These are phyloP conservation scores for Leccinum subgranulosum DNA, from an alignment of 768 basidiomycete species.

Conservation along the genomic window DNA sequence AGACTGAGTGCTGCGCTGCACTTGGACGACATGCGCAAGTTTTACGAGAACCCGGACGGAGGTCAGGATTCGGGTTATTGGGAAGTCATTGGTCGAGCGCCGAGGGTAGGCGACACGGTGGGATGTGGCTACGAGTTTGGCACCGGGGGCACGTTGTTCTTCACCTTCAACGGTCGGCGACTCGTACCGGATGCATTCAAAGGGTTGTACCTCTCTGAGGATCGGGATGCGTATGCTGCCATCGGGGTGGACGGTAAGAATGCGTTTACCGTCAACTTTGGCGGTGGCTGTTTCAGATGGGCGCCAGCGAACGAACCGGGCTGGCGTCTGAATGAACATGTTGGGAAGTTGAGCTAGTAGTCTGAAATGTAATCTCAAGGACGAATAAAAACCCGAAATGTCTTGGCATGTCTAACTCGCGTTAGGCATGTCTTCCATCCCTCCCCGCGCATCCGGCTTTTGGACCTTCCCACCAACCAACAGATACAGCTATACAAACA, in stretches of 20 bases:
- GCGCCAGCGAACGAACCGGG: constrained; percentile 61
- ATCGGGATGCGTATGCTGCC: constrained; percentile 60
- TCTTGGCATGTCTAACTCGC: constrained; percentile 11
- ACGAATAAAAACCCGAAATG: not conserved
- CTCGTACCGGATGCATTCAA: constrained; percentile 42
- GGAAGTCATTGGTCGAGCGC: constrained; percentile 22
- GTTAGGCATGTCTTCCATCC: constrained; percentile 37
- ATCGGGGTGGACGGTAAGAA: constrained; percentile 48
- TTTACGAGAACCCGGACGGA: constrained; percentile 66
- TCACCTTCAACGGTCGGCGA: constrained; percentile 58
- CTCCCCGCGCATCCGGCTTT: constrained; percentile 47
- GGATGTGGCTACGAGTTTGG: constrained; percentile 65
- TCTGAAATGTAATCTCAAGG: not conserved
- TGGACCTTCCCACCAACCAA: constrained; percentile 37
- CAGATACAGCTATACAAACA: constrained; percentile 38
- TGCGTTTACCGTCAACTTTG: constrained; percentile 59
- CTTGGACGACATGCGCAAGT: constrained; percentile 70
- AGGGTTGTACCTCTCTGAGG: constrained; percentile 50
- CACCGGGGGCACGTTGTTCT: constrained; percentile 41
- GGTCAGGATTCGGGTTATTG: constrained; percentile 50
- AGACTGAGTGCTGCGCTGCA: constrained; percentile 62
- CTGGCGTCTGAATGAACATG: constrained; percentile 62
- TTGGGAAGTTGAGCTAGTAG: constrained; percentile 40
- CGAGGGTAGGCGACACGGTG: constrained; percentile 48
- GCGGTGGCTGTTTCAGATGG: constrained; percentile 58